Conservation (phyloP, 805 yeast species). For the Cephaloascus fragrans region DNA sequence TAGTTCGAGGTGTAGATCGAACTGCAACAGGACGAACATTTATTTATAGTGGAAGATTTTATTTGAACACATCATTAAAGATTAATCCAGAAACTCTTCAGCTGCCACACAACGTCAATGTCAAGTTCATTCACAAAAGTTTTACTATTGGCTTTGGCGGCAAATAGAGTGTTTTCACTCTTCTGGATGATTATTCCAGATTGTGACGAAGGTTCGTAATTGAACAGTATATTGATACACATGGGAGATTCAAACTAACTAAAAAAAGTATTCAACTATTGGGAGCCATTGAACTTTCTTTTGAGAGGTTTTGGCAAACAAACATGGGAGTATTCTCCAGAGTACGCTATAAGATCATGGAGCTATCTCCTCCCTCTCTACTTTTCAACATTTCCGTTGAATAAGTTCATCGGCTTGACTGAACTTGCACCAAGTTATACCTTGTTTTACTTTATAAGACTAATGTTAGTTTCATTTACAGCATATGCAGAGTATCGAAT, state of each 20-base stretch:
- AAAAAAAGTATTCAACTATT: constrained; percentile 59
- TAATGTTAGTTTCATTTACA: constrained; percentile 27
- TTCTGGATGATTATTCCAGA: constrained; percentile 68
- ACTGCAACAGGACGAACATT: too few species aligned
- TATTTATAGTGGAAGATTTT: too few species aligned
- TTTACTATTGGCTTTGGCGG: background rate
- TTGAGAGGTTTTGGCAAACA: constrained; percentile 81
- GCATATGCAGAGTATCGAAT: constrained; percentile 45
- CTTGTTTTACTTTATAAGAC: constrained; percentile 46
- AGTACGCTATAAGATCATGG: constrained; percentile 81
- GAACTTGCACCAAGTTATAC: constrained; percentile 14
- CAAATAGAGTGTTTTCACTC: constrained; percentile 22
- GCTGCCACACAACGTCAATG: too few species aligned
- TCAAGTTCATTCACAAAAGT: too few species aligned
- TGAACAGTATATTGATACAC: too few species aligned
- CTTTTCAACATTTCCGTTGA: background rate
- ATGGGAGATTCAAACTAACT: too few species aligned
- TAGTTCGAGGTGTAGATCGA: too few species aligned
- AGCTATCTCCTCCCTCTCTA: constrained; percentile 52
- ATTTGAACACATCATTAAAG: too few species aligned
- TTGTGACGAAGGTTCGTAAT: constrained; percentile 69
- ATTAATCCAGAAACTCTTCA: too few species aligned
- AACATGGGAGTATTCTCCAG: constrained; percentile 96
- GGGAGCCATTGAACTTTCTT: constrained; percentile 84
- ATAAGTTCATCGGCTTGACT: background rate